Evolutionary conservation across 2,329 filamentous ascomycete genomes (phyloP).

Genomic region (Clarireedia sp.): DNA sequence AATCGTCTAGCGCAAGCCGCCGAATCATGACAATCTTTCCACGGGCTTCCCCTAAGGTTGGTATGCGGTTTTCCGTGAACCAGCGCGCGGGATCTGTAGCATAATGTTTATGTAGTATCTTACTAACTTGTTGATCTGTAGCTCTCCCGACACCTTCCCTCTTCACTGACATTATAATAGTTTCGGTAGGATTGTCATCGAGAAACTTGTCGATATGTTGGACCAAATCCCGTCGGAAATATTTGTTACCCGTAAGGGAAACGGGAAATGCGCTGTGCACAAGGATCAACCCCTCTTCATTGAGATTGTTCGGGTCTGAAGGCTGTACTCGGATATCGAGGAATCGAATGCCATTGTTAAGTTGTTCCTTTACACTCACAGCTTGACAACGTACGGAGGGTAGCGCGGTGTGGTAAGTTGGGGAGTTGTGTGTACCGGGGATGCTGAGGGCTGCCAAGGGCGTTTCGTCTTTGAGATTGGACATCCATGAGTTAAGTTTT

Average conservation of each 20-base stretch:
- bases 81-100: slow-evolving; percentile 53
- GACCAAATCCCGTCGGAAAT: slow-evolving; percentile 65
- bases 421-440: slow-evolving; percentile 91
- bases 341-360: slow-evolving; percentile 87
- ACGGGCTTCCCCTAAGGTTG: slow-evolving; percentile 68
- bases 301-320: slow-evolving; percentile 44
- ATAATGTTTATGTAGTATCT: slow-evolving; percentile 67
- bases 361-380: slow-evolving; percentile 66
- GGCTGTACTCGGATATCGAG: slow-evolving; percentile 82
- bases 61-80: slow-evolving; percentile 72
- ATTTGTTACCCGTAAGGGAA: slow-evolving; percentile 71
- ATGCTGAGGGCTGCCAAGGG: slow-evolving; percentile 78
- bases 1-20: slow-evolving; percentile 61
- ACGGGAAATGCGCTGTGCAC: slow-evolving; percentile 90
- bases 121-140: slow-evolving; percentile 70
- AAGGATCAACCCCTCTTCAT: slow-evolving; percentile 63
- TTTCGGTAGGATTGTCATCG: slow-evolving; percentile 68
- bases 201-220: slow-evolving; percentile 68
- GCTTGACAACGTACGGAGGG: slow-evolving; percentile 92
- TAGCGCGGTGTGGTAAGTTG: slow-evolving; percentile 74
- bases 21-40: slow-evolving; percentile 80
- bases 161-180: slow-evolving; percentile 80
- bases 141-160: slow-evolving; percentile 78
- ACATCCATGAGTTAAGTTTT: slow-evolving; percentile 72
- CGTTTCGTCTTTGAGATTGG: slow-evolving; percentile 59